Base-by-base conservation (phyloP, 345 rosid species). In the Arabis hirsuta region DNA sequence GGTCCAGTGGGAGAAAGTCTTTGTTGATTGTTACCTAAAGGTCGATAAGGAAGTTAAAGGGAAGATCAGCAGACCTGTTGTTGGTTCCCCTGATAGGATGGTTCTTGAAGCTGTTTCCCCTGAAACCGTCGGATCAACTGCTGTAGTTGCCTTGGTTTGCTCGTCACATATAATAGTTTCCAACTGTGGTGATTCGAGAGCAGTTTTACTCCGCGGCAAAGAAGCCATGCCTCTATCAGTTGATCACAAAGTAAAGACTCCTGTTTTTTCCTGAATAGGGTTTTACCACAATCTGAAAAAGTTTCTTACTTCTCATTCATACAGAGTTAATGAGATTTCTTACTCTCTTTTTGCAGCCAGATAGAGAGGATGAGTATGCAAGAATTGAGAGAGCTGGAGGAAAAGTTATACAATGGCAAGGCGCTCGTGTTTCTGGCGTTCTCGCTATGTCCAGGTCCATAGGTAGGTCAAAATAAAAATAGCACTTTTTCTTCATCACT, bases 381-480 rank as follows among this genome's bases (percentile, higher is more conserved):
- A 85, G 98, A 73, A 94, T 94, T 43, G 97, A 94, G 73, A 92
- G 85, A 51, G 84, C 95, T 10, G 97, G 97, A 62, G 98, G 98
- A 62, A 91, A 86, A 81, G 96, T 94, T 73, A 89, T 94, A 45
- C 94, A 87, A 72, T 91, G 97, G 97, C 87, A 87, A 42, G 98
- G 98, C 3, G 86, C 89, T 68, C 96, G 98, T 54, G 96, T 94
- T 31, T 87, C 87, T 45, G 98, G 98, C 3, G 97, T 94, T 72
- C 97, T 94, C 53, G 97, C 98, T 56, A 90, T 94, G 97, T 94
- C 98, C 52, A 86, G 97, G 72, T 87, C 98, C 52, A 88, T 94
- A 10, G 98, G 98, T 91, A 83, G 12, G 86, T 76, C 55, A 66
- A 74, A 12, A 29, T 3, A 29, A 29, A 22, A 22, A 16, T 16